Percentiles rank a stretch among this genome's conserved stretches.
Evolutionary conservation across 2,329 filamentous ascomycete species (phyloP).

Genomic region (Fusarium udum): DNA sequence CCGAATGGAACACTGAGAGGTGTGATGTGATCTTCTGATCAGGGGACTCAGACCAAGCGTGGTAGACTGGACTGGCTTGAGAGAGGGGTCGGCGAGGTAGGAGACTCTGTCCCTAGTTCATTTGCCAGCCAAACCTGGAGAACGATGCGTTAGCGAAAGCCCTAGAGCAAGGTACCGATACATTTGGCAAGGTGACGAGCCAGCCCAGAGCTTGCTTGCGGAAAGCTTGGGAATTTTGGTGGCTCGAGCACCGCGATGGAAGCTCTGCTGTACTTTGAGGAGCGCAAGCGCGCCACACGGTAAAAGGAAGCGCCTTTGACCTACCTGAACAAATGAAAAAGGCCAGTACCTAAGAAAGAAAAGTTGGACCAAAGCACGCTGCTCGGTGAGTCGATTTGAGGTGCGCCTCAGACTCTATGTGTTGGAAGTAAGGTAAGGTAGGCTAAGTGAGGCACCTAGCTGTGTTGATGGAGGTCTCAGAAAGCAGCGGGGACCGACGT

Average conservation of each 20-base stretch:
- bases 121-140: conserved; percentile 39
- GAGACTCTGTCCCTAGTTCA: conserved; percentile 33
- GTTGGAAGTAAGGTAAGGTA: neutral
- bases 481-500: conserved; percentile 19
- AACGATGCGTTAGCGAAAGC: conserved; percentile 35
- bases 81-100: conserved; percentile 30
- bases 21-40: conserved; percentile 37
- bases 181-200: conserved; percentile 16
- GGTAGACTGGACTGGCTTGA: conserved; percentile 4
- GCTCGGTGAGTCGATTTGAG: conserved; percentile 2
- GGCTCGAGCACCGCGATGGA: conserved; percentile 19
- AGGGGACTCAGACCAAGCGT: conserved; percentile 16
- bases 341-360: neutral
- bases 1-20: conserved; percentile 22
- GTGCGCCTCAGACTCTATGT: conserved; percentile 14
- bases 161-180: conserved; percentile 41
- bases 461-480: conserved; percentile 21
- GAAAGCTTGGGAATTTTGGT: conserved; percentile 26
- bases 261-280: conserved; percentile 6
- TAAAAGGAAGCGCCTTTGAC: neutral
- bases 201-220: conserved; percentile 25
- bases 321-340: conserved; percentile 13
- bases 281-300: neutral
- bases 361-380: conserved; percentile 4
- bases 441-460: neutral